These are phyloP conservation scores for Ceratocystis cacaofunesta DNA, from an alignment of 2,329 filamentous ascomycete species.

Conservation along the genomic window DNA sequence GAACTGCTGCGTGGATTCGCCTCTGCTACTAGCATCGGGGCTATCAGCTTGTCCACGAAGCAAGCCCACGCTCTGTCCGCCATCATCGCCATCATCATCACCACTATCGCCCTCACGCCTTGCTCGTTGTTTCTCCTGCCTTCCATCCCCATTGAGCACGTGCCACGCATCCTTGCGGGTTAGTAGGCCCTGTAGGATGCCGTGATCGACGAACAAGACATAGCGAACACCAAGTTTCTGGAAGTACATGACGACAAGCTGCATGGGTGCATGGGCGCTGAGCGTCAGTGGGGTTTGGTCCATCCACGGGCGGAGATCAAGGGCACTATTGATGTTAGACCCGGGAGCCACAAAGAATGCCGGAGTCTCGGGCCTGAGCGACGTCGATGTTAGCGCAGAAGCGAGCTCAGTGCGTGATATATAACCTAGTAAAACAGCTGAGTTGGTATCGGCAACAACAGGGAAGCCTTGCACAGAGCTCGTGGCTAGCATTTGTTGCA, in stretches of 20 bases:
- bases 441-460: slow-evolving; percentile 62
- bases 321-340: slow-evolving; percentile 32
- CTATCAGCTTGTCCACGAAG: not conserved
- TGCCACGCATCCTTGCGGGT: slow-evolving; percentile 98
- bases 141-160: slow-evolving; percentile 61
- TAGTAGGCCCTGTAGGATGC: slow-evolving; percentile 66
- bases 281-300: slow-evolving; percentile 94
- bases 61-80: slow-evolving; percentile 19
- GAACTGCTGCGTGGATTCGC: not conserved
- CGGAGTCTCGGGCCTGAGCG: slow-evolving; percentile 52
- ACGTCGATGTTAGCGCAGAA: slow-evolving; percentile 29
- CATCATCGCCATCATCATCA: slow-evolving; percentile 16
- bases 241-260: slow-evolving; percentile 84
- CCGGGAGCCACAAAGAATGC: slow-evolving; percentile 65
- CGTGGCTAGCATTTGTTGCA: slow-evolving; percentile 54
- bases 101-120: not conserved
- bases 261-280: slow-evolving; percentile 57
- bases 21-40: not conserved
- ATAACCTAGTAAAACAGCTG: slow-evolving; percentile 75
- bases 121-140: slow-evolving; percentile 23
- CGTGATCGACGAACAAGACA: slow-evolving; percentile 71
- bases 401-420: slow-evolving; percentile 82
- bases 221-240: slow-evolving; percentile 86
- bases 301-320: slow-evolving; percentile 95
- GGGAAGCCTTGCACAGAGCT: slow-evolving; percentile 85